Evolutionary conservation across 75 land plant genomes (phyloP).

Genomic region (Selaginella tamariscina): DNA sequence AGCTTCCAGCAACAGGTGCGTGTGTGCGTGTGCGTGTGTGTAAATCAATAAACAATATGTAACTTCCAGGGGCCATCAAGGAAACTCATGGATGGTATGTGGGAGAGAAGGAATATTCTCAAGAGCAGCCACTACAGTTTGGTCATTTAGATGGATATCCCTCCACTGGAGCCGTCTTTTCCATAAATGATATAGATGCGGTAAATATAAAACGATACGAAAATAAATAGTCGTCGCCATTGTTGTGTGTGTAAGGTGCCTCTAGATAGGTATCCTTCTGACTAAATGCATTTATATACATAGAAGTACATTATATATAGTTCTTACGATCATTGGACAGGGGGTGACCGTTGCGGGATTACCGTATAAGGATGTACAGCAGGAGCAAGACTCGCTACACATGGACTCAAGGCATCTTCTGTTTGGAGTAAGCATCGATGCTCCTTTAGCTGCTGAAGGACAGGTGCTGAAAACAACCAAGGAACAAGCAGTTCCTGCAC

Average conservation of each 20-base stretch:
- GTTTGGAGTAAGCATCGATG: conserved; percentile 42
- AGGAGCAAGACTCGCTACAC: conserved; percentile 17
- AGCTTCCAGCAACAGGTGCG: too few relatives aligned
- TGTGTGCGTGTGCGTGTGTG: too few relatives aligned
- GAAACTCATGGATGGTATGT: background rate
- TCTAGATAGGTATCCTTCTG: too few relatives aligned
- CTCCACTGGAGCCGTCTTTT: background rate
- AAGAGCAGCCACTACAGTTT: background rate
- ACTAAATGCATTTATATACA: too few relatives aligned
- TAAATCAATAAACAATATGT: too few relatives aligned
- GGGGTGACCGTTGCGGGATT: background rate
- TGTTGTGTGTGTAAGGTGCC: too few relatives aligned
- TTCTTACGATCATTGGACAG: too few relatives aligned
- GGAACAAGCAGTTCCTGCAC: background rate
- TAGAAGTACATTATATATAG: too few relatives aligned
- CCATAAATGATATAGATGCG: background rate
- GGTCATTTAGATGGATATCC: background rate
- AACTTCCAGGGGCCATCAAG: too few relatives aligned
- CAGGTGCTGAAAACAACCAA: background rate
- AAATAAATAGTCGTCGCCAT: background rate
- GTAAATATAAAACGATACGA: background rate
- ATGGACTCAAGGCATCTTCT: conserved; percentile 31
- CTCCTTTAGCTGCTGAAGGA: conserved; percentile 14
- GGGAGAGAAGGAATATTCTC: background rate
- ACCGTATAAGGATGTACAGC: background rate